phyloP scores from a whole-genome alignment of 352 stramenopile genomes.

The Saprolegnia diclina region DNA sequence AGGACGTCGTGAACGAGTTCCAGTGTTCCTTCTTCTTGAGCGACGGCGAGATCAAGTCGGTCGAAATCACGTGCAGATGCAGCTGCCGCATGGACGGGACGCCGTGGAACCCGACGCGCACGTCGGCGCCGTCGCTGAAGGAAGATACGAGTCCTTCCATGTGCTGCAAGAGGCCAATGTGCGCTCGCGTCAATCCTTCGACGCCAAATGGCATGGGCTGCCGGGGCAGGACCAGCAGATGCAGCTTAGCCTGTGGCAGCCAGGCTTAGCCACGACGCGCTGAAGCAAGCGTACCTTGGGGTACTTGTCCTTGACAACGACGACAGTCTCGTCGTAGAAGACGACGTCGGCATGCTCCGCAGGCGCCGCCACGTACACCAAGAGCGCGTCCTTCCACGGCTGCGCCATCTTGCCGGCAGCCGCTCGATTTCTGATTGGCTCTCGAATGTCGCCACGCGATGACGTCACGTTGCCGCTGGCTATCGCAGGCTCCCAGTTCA shows the following conservation, averaged over 20 bases:
- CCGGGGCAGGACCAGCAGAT: constrained; percentile 22
- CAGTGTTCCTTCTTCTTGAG: constrained; percentile 43
- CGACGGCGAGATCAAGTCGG: constrained; percentile 35
- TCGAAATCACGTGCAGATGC: constrained; percentile 52
- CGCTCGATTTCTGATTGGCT: not conserved
- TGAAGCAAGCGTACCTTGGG: constrained; percentile 11
- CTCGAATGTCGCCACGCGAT: not conserved
- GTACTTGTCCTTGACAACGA: constrained; percentile 23
- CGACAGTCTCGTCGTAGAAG: constrained; percentile 7
- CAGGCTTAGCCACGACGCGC: no score
- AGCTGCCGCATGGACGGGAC: constrained; percentile 39
- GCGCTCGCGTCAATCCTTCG: not conserved
- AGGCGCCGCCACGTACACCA: constrained; percentile 10
- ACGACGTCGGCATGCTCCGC: constrained; percentile 10
- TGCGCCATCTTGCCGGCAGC: not conserved
- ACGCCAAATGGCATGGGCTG: constrained; percentile 4
- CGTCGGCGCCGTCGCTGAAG: not conserved
- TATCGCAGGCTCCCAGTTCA: no score
- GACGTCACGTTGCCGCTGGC: no score
- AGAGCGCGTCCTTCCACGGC: constrained; percentile 11
- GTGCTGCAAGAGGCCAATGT: constrained; percentile 12
- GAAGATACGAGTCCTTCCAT: not conserved
- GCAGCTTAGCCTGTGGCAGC: not conserved
- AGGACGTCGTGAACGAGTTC: constrained; percentile 40
- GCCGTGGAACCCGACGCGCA: constrained; percentile 40